Percentiles rank a stretch among this genome's conserved stretches.
phyloP scores from a whole-genome alignment of 495 filamentous ascomycete species.

The Penicillium waksmanii region DNA sequence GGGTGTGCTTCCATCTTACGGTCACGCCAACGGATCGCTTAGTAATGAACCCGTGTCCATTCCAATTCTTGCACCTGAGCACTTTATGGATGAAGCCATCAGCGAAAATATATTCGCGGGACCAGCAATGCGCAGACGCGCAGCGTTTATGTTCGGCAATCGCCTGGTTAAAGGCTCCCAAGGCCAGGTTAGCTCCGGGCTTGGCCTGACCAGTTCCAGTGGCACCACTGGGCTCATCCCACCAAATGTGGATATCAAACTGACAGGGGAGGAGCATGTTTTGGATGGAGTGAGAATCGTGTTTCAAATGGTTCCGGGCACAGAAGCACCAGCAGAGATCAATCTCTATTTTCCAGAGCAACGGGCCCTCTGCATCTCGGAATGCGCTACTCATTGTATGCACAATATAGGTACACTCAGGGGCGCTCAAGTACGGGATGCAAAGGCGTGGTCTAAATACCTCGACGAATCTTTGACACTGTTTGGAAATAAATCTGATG shows the following conservation, averaged over 20 bases:
- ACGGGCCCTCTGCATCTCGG: slow-evolving; percentile 25
- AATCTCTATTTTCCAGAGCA: slow-evolving; percentile 27
- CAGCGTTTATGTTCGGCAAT: slow-evolving; percentile 28
- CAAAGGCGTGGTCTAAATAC: slow-evolving; percentile 24
- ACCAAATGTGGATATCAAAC: slow-evolving; percentile 19
- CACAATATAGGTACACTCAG: slow-evolving; percentile 35
- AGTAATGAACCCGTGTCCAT: not conserved
- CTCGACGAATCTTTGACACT: slow-evolving; percentile 23
- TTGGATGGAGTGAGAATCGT: slow-evolving; percentile 24
- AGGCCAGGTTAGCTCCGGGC: slow-evolving; percentile 13
- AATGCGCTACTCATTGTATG: slow-evolving; percentile 28
- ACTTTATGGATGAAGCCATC: slow-evolving; percentile 25
- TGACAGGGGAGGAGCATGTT: slow-evolving; percentile 12
- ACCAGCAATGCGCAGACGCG: slow-evolving; percentile 23
- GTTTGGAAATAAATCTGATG: slow-evolving; percentile 16
- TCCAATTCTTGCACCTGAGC: slow-evolving; percentile 26
- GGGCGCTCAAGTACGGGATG: slow-evolving; percentile 28
- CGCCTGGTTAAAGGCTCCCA: slow-evolving; percentile 7
- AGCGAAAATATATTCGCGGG: slow-evolving; percentile 29
- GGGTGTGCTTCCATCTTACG: not conserved
- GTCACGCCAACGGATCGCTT: not conserved
- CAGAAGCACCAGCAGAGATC: slow-evolving; percentile 33
- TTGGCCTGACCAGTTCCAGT: slow-evolving; percentile 11
- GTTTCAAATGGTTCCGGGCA: slow-evolving; percentile 28
- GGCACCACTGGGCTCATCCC: slow-evolving; percentile 14